Base-by-base conservation (phyloP, 208 protist species). In the Crithidia brevicula region DNA sequence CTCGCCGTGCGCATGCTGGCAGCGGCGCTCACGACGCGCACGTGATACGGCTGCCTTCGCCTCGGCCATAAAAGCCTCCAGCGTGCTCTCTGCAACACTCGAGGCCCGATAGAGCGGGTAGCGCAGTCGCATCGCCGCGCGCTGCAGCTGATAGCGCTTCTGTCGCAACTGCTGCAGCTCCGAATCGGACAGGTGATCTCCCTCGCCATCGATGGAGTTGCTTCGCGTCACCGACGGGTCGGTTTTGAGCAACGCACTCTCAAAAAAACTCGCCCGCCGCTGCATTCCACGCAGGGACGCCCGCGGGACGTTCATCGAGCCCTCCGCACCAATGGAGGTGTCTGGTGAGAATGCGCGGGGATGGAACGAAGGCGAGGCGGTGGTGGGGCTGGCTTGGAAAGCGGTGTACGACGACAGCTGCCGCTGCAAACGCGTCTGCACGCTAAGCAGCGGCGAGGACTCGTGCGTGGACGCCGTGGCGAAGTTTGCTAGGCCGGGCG, bases 91-190 rank as follows among this genome's bases (percentile, higher is more conserved):
- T 30, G 83, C 77, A 5, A 94, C 74, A 28, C 83, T 92, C 1
- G 86, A 82, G 13, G 89, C 81, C 16, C 74, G 71, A 64, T 94
- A 94, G 22, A 80, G 28, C 3, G 89, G 89, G 73, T 89, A 94
- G 38, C 62, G 52, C 1, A 38, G 28, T 18, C 31, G 53, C 50
- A 67, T 62, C 22, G 43, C 23, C 25, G 60, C 57, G 9, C 51
- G 64, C 25, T 67, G 58, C 66, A 67, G 71, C 50, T 66, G 69
- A 43, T 58, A 59, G 47, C 36, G 38, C 23, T 16, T 18, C 31
- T 63, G 49, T 40, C 31, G 9, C 36, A 36, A 36, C 25, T 51
- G 33, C 47, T 56, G 65, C 11, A 46, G 18, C 27, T 72, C 72
- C 4, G 25, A 53, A 10, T 76, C 59, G 1, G 64, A 64, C 52